A percentile compares a stretch with the other conserved stretches of the same genome.
phyloP scores from a whole-genome alignment of 2,329 filamentous ascomycete species.

The Westerdykella aurantiaca region DNA sequence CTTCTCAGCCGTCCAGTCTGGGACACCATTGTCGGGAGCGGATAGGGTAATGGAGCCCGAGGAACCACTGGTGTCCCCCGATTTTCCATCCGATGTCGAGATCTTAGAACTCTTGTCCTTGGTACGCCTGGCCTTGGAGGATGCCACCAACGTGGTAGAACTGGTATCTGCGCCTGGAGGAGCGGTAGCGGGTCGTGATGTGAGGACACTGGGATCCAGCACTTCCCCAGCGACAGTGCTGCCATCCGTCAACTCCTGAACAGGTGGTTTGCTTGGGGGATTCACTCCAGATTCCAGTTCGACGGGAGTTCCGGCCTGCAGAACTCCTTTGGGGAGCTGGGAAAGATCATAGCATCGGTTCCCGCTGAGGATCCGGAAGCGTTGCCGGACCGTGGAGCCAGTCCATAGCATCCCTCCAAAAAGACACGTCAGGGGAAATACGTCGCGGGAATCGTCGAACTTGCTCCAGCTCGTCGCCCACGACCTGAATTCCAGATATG shows the following conservation, averaged over 20 bases:
- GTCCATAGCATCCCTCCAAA: conserved; percentile 28
- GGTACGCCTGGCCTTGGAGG: not conserved
- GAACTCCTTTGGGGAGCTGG: conserved; percentile 5
- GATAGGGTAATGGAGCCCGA: conserved; percentile 18
- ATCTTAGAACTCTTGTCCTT: not conserved
- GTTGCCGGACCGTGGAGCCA: conserved; percentile 21
- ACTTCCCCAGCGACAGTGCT: not conserved
- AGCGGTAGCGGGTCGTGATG: not conserved
- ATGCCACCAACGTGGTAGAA: not conserved
- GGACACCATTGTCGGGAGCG: conserved; percentile 16
- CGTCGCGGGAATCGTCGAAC: conserved; percentile 43
- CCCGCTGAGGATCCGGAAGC: conserved; percentile 27
- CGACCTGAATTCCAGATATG: conserved; percentile 35
- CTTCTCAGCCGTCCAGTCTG: conserved; percentile 23
- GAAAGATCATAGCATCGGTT: conserved; percentile 9
- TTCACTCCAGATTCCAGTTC: not conserved
- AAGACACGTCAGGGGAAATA: conserved; percentile 41
- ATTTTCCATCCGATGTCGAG: not conserved
- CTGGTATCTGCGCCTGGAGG: not conserved
- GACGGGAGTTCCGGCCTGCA: conserved; percentile 2
- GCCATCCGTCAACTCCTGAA: not conserved
- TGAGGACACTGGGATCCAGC: not conserved
- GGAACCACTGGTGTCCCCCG: conserved; percentile 8
- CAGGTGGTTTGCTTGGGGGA: not conserved
- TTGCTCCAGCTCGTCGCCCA: conserved; percentile 42